These are phyloP conservation scores for Cynara cardunculus DNA, from an alignment of 129 eudicot genomes.

Conservation along the genomic window DNA sequence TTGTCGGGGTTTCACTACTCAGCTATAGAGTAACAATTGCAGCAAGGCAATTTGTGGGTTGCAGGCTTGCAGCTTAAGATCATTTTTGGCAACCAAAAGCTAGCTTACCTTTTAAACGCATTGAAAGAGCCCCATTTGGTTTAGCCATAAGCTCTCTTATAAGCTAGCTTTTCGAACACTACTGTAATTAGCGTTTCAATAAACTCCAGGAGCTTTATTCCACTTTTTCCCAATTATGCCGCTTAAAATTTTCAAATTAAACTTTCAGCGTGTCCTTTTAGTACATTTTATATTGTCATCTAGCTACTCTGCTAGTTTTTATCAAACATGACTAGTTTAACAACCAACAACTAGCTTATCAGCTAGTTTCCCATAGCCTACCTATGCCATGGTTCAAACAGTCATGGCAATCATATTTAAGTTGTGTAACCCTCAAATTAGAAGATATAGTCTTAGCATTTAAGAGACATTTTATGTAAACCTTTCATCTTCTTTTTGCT, in stretches of 20 bases:
- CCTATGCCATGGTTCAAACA: not conserved
- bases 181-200: not conserved
- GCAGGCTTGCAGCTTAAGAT: not conserved
- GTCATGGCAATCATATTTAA: not conserved
- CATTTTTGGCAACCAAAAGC: not conserved
- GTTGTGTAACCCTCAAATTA: not conserved
- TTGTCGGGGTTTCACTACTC: not conserved
- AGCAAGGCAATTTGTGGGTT: not conserved
- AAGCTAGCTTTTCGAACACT: not conserved
- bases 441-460: not conserved
- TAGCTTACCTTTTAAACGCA: not conserved
- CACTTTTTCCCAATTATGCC: not conserved
- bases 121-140: not conserved
- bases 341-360: not conserved
- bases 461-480: not conserved
- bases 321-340: not conserved
- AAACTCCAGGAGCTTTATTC: not conserved
- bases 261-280: not conserved
- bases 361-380: not conserved
- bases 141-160: not conserved
- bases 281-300: not conserved
- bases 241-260: not conserved
- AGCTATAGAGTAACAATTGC: not conserved
- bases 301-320: not conserved
- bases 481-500: not conserved